phyloP scores from a whole-genome alignment of 2,329 filamentous ascomycete genomes.

The Daldinia sp. region DNA sequence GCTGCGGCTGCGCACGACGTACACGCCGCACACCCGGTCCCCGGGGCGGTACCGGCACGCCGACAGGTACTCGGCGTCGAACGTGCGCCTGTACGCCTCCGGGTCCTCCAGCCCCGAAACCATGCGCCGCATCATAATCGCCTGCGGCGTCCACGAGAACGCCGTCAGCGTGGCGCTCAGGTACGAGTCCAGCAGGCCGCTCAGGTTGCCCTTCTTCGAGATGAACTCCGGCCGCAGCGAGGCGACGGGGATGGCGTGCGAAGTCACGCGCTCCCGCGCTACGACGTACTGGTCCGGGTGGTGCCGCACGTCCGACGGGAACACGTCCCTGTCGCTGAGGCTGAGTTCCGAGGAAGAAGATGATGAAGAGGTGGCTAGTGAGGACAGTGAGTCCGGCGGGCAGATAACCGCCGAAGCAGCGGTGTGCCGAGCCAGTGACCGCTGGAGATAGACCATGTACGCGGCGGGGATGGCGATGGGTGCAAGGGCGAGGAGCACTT shows the following conservation, averaged over 20 bases:
- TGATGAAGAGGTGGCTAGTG: no score
- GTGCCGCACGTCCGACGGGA: constrained; percentile 29
- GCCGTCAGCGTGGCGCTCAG: constrained; percentile 41
- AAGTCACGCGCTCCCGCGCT: constrained; percentile 42
- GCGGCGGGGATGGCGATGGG: constrained; percentile 38
- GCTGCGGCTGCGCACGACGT: constrained; percentile 36
- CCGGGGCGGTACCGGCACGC: constrained; percentile 36
- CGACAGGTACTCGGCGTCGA: constrained; percentile 16
- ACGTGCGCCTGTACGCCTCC: constrained; percentile 21
- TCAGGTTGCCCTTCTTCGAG: background rate
- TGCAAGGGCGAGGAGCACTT: constrained; percentile 31
- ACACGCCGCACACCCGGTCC: constrained; percentile 48
- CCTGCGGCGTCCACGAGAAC: constrained; percentile 47
- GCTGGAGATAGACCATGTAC: constrained; percentile 34
- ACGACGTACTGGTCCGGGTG: constrained; percentile 32
- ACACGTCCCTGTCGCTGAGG: constrained; percentile 1
- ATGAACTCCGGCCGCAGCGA: constrained; percentile 20
- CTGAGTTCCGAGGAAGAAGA: background rate
- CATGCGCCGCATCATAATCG: constrained; percentile 38
- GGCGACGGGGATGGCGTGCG: constrained; percentile 26
- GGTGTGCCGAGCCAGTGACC: constrained; percentile 27
- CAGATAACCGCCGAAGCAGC: constrained; percentile 23
- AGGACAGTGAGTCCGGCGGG: constrained; percentile 27
- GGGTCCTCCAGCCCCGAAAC: constrained; percentile 34
- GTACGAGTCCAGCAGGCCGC: constrained; percentile 40